Evolutionary conservation across 2,329 filamentous ascomycete genomes (phyloP), one percentile per base, ranked within the genome.

Genomic region (Elsinoe necatrix): DNA sequence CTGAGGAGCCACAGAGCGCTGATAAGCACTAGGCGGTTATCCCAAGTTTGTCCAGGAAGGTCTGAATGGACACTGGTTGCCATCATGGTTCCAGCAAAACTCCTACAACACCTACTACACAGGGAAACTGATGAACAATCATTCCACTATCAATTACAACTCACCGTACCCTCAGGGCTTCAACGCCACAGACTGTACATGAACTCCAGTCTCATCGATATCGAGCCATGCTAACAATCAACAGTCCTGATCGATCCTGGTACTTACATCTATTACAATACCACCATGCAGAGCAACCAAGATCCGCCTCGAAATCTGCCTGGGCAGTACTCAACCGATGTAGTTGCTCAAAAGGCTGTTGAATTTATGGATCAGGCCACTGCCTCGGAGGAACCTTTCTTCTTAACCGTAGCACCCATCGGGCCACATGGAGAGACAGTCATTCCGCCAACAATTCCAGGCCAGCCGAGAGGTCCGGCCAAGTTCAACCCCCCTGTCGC

Each of bases 91-190:
- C 20, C 82, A 87, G 60, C 67, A 78, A 3, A 80, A 78, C 0
- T 84, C 84, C 0, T 88, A 87, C 65, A 80, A 81, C 62, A 87
- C 85, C 0, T 87, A 85, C 63, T 88, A 87, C 63, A 81, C 80
- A 0, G 85, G 83, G 14, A 88, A 89, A 65, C 72, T 87, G 3
- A 84, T 85, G 69, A 88, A 88, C 61, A 73, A 77, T 0, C 83
- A 86, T 55, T 78, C 72, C 0, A 73, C 79, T 2, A 63, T 74
- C 0, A 87, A 85, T 58, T 87, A 86, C 65, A 71, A 85, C 63
- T 70, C 74, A 4, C 78, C 83, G 0, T 75, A 70, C 35, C 75
- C 79, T 0, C 75, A 73, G 1, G 84, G 83, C 1, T 87, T 81
- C 74, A 84, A 76, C 23, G 76, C 29, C 14, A 52, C 48, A 7